These are phyloP conservation scores for Spencermartinsiella ligniputridi DNA, from an alignment of 1,139 yeast species.

Conservation along the genomic window DNA sequence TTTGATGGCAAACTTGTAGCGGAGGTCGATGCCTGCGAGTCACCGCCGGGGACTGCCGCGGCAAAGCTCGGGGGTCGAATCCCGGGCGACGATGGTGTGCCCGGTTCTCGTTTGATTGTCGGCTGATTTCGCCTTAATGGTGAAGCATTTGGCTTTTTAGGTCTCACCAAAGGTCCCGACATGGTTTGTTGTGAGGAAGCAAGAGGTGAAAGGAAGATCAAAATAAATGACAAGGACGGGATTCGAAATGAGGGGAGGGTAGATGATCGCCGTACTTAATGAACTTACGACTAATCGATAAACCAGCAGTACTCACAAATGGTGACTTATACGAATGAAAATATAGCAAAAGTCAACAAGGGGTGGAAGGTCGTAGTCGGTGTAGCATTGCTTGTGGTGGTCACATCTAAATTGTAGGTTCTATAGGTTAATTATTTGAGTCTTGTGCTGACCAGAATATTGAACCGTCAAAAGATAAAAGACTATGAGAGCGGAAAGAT, in stretches of 20 bases:
- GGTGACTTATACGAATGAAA: neutral
- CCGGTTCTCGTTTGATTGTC: conserved; percentile 9
- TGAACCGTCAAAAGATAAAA: neutral
- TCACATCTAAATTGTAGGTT: conserved; percentile 19
- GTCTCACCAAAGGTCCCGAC: conserved; percentile 15
- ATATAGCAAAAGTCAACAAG: conserved; percentile 24
- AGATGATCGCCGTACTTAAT: too few relatives aligned
- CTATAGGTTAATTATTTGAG: neutral
- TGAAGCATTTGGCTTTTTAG: conserved; percentile 16
- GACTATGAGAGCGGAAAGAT: neutral
- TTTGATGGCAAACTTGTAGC: neutral
- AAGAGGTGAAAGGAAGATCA: neutral
- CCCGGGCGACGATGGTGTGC: conserved; percentile 1
- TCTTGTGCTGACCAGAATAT: neutral
- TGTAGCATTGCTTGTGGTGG: conserved; percentile 22
- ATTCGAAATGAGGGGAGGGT: too few relatives aligned
- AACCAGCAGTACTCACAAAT: too few relatives aligned
- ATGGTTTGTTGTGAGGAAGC: neutral
- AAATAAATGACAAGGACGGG: neutral
- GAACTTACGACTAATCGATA: too few relatives aligned
- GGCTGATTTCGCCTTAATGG: conserved; percentile 27
- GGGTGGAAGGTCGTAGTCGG: conserved; percentile 31
- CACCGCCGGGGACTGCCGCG: neutral
- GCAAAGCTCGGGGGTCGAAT: conserved; percentile 2
- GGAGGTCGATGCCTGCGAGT: neutral